Base-by-base conservation (phyloP, 2,329 filamentous ascomycete genomes). In the Sporothrix protearum region DNA sequence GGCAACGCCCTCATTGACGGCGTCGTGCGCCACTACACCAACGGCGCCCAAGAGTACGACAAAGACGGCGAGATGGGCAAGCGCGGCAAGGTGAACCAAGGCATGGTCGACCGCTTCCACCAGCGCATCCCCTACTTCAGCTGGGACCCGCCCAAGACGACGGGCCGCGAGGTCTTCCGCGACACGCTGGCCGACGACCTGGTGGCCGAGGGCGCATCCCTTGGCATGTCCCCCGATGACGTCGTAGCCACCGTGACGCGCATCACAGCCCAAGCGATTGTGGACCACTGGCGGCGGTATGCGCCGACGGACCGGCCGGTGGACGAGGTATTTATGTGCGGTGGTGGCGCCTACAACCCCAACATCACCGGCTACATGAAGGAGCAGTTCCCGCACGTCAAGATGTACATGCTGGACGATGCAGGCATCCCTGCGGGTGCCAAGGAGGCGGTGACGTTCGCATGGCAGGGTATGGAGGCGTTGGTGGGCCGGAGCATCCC, bases 161-260 rank as follows among this genome's bases (percentile, higher is more conserved):
- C 87, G 0, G 86, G 86, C 5, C 82, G 85, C 25, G 87, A 89
- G 76, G 85, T 87, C 22, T 99, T 89, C 79, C 82, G 86, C 53
- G 86, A 89, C 72, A 86, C 84, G 16, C 77, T 87, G 55, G 86
- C 85, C 0, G 81, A 84, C 75, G 82, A 84, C 0, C 77, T 89
- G 36, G 85, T 88, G 69, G 75, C 79, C n/a, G 80, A 84, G 71
- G 85, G 81, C 12, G 77, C 81, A 45, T 78, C 78, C n/a, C 79
- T 78, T 55, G 83, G 83, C 14, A 78, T 87, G 72, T 80, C 78
- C 0, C 79, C 83, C 0, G 81, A 86, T 66, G 87, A 88, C 74
- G 81, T 85, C 5, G 83, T 89, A 9, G 87, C 87, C 0, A 88
- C 86, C 0, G 81, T 88, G 53, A 89, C 88, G 9, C 82, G 87